Base-by-base conservation (phyloP, 768 basidiomycete species). In the Tremella fuciformis region DNA sequence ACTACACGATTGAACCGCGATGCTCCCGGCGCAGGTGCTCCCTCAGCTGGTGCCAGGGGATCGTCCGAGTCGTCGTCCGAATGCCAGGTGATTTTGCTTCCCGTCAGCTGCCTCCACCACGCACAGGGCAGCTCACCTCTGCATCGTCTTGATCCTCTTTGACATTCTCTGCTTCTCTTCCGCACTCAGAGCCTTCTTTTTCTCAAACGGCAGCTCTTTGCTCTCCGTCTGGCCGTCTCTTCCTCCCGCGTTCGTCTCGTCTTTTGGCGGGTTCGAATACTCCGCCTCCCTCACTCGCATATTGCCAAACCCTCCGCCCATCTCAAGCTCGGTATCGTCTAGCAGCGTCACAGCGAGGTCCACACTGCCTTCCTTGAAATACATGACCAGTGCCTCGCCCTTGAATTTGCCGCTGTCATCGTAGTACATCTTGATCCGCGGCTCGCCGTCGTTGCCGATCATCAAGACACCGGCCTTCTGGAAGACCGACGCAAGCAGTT, bases 341-440 rank as follows among this genome's bases (percentile, higher is more conserved):
- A 98, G 80, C 53, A 98, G 80, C 65, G 82, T 87, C 61, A 89
- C 71, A 8, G 93, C 94, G 54, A 98, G 81, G 2, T 80, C 78
- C 18, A 98, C 96, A n/a, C 88, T 90, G 60, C 91, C 93, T 75
- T 94, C 91, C 77, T 96, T 96, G 82, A 97, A 94, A 77, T 89
- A 99, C 34, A 97, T 91, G 57, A 99, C 86, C 64, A 98, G 79
- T 1, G 92, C 94, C 65, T 98, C 94, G 39, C 96, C 94, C 66
- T 84, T 96, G 77, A 97, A 96, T 22, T 82, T 73, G 34, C 93
- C 92, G 60, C 89, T 84, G 4, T 89, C 90, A 58, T 84, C 84
- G 47, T 88, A 88, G 76, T 99, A 99, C 80, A 98, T 82, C 81
- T 99, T 99, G 74, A 98, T 83, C 73, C 93, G 90, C n/a, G 87